phyloP scores from a whole-genome alignment of 441 rosid species.

The Pelargonium australe region DNA sequence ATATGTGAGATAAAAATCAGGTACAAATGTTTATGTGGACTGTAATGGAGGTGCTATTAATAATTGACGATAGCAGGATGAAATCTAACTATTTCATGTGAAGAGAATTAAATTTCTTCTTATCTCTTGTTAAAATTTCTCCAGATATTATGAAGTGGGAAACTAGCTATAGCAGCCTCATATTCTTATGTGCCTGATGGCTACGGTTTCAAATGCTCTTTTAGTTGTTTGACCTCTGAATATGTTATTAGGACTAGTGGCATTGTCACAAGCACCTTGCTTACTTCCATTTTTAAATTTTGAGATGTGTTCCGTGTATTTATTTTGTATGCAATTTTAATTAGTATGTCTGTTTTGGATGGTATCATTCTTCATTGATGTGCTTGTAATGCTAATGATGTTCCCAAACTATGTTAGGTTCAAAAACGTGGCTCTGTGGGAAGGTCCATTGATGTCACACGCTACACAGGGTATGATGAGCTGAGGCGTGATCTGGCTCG shows the following conservation, averaged over 20 bases:
- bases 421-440: constrained; percentile 98
- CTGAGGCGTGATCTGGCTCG: constrained; percentile 82
- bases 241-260: too few relatives aligned
- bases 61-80: not conserved
- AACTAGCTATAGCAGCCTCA: not conserved
- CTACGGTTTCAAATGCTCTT: not conserved
- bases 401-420: constrained; percentile 44
- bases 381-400: constrained; percentile 9
- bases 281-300: not conserved
- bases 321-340: not conserved
- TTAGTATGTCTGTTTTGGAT: not conserved
- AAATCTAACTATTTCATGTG: not conserved
- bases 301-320: not conserved
- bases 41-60: not conserved
- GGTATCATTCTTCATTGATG: not conserved
- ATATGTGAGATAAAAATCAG: too few relatives aligned
- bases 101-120: not conserved
- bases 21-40: too few relatives aligned
- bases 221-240: too few relatives aligned
- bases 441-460: constrained; percentile 86
- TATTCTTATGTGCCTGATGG: not conserved
- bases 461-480: constrained; percentile 75
- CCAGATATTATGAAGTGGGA: not conserved
- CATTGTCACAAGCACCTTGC: too few relatives aligned
- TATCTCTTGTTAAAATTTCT: not conserved